Base-by-base conservation (phyloP, 2,329 filamentous ascomycete species). In the Waltergamsia citrina region DNA sequence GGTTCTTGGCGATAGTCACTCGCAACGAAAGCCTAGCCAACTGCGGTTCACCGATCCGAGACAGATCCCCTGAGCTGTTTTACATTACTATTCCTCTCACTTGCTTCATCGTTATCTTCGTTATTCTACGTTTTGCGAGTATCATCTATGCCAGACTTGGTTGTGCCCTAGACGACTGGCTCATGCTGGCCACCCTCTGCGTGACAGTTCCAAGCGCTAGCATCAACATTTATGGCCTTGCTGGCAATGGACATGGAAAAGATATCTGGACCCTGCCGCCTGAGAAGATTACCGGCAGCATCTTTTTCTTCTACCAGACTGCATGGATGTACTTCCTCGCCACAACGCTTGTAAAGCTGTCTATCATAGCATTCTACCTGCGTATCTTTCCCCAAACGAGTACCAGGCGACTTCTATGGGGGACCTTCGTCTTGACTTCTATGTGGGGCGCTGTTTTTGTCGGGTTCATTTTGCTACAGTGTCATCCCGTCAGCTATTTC, bases 331-430 rank as follows among this genome's bases (percentile, higher is more conserved):
- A 74, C 47, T 69, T 72, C 43, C 34, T 50, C 4, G 51, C 63
- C 12, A 47, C 70, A 10, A 51, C 62, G 2, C 49, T 69, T 18
- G 54, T 69, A 12, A 72, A 74, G 41, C 47, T 70, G 5, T 62
- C 69, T 1, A 54, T 77, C 17, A 51, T 76, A 1, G 57, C 68
- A 43, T 73, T 76, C 48, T 75, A 73, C 43, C 51, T 71, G 5
- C 62, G 67, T 34, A 66, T 76, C 36, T 77, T 77, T 40, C 67
- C 67, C 0, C 44, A 50, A 0, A 38, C 34, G 0, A 37, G 31
- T 4, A 57, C 71, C 8, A 56, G 58, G 11, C 51, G 49, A 6
- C 30, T 66, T 10, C 52, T 71, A 6, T 62, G 57, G 51, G 54
- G 39, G n/a, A 66, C 65, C 0, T 43, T 69, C 23, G 42, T 43